These are phyloP conservation scores for Populus hybrid DNA, from an alignment of 441 rosid species.

Conservation along the genomic window DNA sequence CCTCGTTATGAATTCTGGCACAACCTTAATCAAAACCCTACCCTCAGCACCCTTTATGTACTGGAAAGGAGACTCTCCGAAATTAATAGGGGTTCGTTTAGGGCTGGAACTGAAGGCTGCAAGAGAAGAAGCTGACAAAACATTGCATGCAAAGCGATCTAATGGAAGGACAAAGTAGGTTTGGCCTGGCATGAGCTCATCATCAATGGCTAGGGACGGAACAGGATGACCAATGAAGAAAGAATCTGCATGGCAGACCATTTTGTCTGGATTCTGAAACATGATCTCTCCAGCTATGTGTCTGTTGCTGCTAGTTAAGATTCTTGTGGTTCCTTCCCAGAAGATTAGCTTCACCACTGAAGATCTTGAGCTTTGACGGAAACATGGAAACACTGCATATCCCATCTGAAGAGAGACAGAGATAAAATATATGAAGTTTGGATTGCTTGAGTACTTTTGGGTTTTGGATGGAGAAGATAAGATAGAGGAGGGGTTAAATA, in stretches of 20 bases:
- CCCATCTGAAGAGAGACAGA: constrained; percentile 30
- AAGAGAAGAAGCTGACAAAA: constrained; percentile 56
- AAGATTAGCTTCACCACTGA: constrained; percentile 45
- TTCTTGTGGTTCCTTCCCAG: constrained; percentile 52
- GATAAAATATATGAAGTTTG: background rate
- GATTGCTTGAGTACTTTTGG: background rate
- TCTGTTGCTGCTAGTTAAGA: constrained; percentile 32
- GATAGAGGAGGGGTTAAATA: constrained; percentile 7
- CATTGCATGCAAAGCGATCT: constrained; percentile 48
- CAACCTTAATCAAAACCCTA: constrained; percentile 59
- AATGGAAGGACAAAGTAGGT: constrained; percentile 82
- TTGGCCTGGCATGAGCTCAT: constrained; percentile 55
- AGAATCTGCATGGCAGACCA: constrained; percentile 71
- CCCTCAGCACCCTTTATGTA: constrained; percentile 54
- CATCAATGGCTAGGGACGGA: constrained; percentile 65
- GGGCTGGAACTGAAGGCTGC: constrained; percentile 46
- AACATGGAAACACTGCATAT: constrained; percentile 43
- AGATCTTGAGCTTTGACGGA: constrained; percentile 21
- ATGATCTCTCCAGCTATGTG: constrained; percentile 86
- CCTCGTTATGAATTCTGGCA: constrained; percentile 58
- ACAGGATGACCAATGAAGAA: constrained; percentile 82
- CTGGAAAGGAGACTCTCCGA: constrained; percentile 64
- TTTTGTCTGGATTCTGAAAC: constrained; percentile 75
- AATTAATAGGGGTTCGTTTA: constrained; percentile 32
- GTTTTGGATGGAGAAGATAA: background rate